Percentiles rank a stretch among this genome's conserved stretches.
These are phyloP conservation scores for Pythium catenulatum DNA, from an alignment of 352 stramenopile genomes.

Conservation along the genomic window DNA sequence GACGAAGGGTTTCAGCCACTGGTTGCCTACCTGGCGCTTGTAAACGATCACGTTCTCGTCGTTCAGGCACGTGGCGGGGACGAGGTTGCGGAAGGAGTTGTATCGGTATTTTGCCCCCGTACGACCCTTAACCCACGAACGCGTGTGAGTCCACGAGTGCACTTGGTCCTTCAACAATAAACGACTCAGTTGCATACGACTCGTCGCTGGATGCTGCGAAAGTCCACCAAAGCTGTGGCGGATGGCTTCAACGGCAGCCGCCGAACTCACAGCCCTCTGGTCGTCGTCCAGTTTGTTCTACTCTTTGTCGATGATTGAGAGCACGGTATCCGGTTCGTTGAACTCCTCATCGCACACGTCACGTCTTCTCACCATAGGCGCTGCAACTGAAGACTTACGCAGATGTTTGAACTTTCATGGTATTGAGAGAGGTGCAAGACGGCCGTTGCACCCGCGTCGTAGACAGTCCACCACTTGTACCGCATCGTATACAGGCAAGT, in stretches of 20 bases:
- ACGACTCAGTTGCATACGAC: conserved; percentile 27
- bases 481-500: conserved; percentile 21
- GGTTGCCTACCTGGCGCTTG: conserved; percentile 35
- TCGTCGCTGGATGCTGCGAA: not conserved
- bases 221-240: conserved; percentile 28
- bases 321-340: not conserved
- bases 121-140: conserved; percentile 37
- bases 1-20: conserved; percentile 54
- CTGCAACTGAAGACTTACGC: not conserved
- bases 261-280: not conserved
- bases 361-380: conserved; percentile 20
- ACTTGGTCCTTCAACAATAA: conserved; percentile 29
- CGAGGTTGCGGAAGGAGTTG: conserved; percentile 26
- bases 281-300: not conserved
- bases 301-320: not conserved
- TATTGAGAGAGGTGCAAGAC: not conserved
- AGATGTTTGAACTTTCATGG: conserved; percentile 32
- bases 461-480: not conserved
- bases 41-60: conserved; percentile 27
- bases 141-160: conserved; percentile 17
- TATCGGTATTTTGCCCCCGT: conserved; percentile 14
- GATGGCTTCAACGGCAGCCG: not conserved
- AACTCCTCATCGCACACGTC: not conserved
- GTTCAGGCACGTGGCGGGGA: not conserved
- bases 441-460: not conserved